Evolutionary conservation across 2,329 filamentous ascomycete genomes (phyloP).

Genomic region (Fusarium sp.): DNA sequence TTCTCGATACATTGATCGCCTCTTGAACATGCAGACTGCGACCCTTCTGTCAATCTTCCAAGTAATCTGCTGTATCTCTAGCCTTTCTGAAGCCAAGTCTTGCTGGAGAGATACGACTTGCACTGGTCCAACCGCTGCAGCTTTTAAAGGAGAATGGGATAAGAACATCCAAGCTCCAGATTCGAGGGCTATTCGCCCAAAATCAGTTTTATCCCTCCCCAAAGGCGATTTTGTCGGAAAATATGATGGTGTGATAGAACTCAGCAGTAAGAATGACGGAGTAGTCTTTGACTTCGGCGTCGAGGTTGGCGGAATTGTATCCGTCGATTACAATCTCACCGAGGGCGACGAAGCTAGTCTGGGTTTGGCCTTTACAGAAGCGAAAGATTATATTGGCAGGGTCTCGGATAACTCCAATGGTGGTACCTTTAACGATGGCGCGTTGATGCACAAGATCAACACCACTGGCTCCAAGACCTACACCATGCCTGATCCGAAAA

Average conservation of each 20-base stretch:
- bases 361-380: background rate
- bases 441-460: background rate
- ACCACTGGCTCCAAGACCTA: background rate
- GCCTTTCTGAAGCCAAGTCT: background rate
- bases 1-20: too few relatives aligned
- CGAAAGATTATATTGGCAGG: background rate
- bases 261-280: background rate
- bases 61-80: background rate
- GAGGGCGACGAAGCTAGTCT: background rate
- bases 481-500: background rate
- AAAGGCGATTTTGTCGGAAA: background rate
- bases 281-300: background rate
- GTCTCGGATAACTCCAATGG: background rate
- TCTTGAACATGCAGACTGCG: too few relatives aligned
- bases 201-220: too few relatives aligned
- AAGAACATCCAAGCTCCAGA: background rate
- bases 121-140: background rate
- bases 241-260: background rate
- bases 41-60: background rate
- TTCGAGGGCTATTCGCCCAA: background rate
- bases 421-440: background rate
- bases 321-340: background rate
- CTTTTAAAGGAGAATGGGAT: background rate
- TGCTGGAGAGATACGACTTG: background rate
- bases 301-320: background rate